Percentiles rank a stretch among this genome's conserved stretches.
Evolutionary conservation across 2,329 filamentous ascomycete species (phyloP).

Genomic region (Thielaviopsis euricoi): DNA sequence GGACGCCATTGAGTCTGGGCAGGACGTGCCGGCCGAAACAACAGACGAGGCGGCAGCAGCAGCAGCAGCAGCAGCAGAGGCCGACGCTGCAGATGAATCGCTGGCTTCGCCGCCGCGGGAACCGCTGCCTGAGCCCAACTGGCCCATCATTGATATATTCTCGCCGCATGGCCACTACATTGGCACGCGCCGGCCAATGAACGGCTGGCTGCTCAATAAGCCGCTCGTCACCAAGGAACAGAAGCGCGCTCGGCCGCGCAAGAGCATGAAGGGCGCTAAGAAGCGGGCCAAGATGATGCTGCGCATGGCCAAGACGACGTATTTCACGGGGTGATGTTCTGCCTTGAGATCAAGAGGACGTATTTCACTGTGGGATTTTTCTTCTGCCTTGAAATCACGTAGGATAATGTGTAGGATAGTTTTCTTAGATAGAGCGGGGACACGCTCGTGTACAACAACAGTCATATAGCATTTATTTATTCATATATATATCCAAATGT

Average conservation of each 20-base stretch:
- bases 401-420: not conserved
- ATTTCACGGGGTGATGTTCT: conserved; percentile 1
- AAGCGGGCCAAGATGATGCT: conserved; percentile 29
- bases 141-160: conserved; percentile 70
- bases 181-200: conserved; percentile 48
- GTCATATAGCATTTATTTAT: not conserved
- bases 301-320: conserved; percentile 5
- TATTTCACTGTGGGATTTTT: too few relatives aligned
- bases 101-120: not conserved
- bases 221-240: conserved; percentile 30
- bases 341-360: too few relatives aligned
- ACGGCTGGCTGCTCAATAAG: conserved; percentile 50
- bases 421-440: not conserved
- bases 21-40: conserved; percentile 9
- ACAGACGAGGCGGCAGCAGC: conserved; percentile 3
- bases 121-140: conserved; percentile 16
- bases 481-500: not conserved
- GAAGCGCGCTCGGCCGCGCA: conserved; percentile 40
- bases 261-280: conserved; percentile 51
- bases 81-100: not conserved
- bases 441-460: not conserved
- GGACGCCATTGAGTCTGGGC: not conserved
- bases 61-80: not conserved
- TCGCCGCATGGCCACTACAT: conserved; percentile 73
- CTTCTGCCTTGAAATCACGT: not conserved